A percentile compares a stretch with the other conserved stretches of the same genome.
These are phyloP conservation scores for Heliosperma pusillum DNA, from an alignment of 148 eudicot species.

Conservation along the genomic window DNA sequence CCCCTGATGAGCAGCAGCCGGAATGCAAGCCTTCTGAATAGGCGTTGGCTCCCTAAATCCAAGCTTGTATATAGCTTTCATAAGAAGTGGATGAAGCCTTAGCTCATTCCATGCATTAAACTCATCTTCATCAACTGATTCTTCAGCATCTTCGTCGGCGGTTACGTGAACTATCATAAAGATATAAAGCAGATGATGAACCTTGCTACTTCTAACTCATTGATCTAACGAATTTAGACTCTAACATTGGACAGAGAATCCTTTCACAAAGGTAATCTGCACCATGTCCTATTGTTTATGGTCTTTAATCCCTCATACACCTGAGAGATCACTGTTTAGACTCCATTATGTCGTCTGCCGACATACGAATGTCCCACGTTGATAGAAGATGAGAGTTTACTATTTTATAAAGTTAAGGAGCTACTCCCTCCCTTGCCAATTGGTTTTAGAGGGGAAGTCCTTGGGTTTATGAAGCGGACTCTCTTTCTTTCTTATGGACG, in stretches of 20 bases:
- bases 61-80: conserved; percentile 75
- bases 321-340: too few species aligned
- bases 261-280: not conserved
- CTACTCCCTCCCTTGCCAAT: too few species aligned
- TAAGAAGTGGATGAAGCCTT: conserved; percentile 81
- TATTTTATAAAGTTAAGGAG: not conserved
- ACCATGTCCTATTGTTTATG: not conserved
- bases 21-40: conserved; percentile 89
- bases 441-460: too few species aligned
- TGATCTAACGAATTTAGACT: not conserved
- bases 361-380: too few species aligned
- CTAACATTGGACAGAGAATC: not conserved
- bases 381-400: too few species aligned
- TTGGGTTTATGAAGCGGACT: too few species aligned
- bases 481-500: too few species aligned
- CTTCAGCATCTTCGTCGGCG: conserved; percentile 37
- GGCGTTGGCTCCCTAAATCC: conserved; percentile 92
- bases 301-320: too few species aligned
- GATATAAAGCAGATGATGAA: not conserved
- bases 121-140: conserved; percentile 56
- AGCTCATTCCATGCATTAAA: conserved; percentile 84
- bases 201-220: not conserved
- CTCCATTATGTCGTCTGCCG: too few species aligned
- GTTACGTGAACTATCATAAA: conserved; percentile 28
- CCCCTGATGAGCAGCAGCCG: conserved; percentile 98